phyloP scores from a whole-genome alignment of 2,329 filamentous ascomycete species.

The Aspergillus sp. region DNA sequence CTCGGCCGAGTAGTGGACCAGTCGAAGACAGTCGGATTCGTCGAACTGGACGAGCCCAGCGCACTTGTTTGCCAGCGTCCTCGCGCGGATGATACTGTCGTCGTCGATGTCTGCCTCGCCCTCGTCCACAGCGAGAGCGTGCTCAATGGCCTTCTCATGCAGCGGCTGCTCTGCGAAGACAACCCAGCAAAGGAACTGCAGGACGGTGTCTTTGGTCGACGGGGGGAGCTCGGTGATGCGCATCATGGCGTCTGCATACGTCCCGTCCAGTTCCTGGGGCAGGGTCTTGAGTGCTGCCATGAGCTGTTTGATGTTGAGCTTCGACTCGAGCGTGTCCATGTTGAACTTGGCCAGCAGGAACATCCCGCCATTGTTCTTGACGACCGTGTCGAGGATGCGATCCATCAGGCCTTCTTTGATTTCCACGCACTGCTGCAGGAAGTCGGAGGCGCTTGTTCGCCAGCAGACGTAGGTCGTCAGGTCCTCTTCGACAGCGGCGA shows the following conservation, averaged over 20 bases:
- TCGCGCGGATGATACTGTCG: constrained; percentile 7
- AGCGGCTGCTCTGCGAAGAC: constrained; percentile 8
- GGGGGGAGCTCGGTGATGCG: background rate
- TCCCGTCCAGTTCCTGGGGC: constrained; percentile 10
- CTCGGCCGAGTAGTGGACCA: constrained; percentile 7
- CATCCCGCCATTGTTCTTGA: constrained; percentile 6
- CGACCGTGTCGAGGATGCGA: constrained; percentile 2
- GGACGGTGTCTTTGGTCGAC: background rate
- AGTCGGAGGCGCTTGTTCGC: constrained; percentile 1
- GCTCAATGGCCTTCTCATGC: constrained; percentile 3
- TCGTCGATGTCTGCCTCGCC: constrained; percentile 7
- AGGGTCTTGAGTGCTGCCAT: background rate
- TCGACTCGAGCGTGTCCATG: constrained; percentile 12
- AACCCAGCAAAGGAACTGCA: constrained; percentile 10
- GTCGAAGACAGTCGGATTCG: background rate
- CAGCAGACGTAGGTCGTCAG: constrained; percentile 7
- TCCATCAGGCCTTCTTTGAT: constrained; percentile 1
- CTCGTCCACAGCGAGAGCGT: constrained; percentile 1
- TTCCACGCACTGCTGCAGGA: constrained; percentile 6
- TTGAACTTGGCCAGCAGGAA: constrained; percentile 12
- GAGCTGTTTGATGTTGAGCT: constrained; percentile 6
- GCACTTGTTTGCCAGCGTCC: constrained; percentile 7
- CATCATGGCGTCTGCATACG: constrained; percentile 8
- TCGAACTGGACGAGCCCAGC: constrained; percentile 9
- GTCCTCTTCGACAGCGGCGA: constrained; percentile 6